Conservation (phyloP, 345 rosid species). For the Heritiera fomes region DNA sequence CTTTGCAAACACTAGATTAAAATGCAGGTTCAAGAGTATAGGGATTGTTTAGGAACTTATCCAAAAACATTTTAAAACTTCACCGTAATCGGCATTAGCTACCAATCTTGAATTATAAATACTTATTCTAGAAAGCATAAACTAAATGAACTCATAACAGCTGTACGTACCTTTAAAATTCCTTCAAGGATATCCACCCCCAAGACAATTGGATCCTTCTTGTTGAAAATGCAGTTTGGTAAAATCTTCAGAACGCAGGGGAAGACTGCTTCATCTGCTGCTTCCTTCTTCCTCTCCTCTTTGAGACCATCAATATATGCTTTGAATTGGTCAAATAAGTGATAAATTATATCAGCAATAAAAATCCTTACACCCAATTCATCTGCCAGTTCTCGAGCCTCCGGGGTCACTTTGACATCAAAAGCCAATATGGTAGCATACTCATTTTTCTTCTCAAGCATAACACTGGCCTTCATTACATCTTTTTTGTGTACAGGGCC, state of each 20-base stretch:
- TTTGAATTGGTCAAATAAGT: constrained; percentile 84
- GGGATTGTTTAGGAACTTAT: background rate
- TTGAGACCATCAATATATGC: constrained; percentile 78
- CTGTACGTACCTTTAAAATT: constrained; percentile 74
- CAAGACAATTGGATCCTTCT: constrained; percentile 84
- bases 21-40: background rate
- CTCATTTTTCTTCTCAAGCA: constrained; percentile 95
- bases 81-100: background rate
- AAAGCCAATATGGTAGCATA: constrained; percentile 91
- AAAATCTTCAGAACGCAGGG: constrained; percentile 82
- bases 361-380: constrained; percentile 91
- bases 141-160: background rate
- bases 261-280: constrained; percentile 92
- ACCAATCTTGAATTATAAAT: background rate
- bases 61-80: background rate
- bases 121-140: background rate
- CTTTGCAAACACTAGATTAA: background rate
- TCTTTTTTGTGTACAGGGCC: constrained; percentile 96
- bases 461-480: constrained; percentile 88
- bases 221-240: constrained; percentile 79
- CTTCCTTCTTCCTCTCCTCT: constrained; percentile 92
- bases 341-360: constrained; percentile 95
- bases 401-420: constrained; percentile 91
- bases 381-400: constrained; percentile 86
- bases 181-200: constrained; percentile 88